phyloP scores from a whole-genome alignment of 2,329 filamentous ascomycete species.

The Ascochyta fabae region DNA sequence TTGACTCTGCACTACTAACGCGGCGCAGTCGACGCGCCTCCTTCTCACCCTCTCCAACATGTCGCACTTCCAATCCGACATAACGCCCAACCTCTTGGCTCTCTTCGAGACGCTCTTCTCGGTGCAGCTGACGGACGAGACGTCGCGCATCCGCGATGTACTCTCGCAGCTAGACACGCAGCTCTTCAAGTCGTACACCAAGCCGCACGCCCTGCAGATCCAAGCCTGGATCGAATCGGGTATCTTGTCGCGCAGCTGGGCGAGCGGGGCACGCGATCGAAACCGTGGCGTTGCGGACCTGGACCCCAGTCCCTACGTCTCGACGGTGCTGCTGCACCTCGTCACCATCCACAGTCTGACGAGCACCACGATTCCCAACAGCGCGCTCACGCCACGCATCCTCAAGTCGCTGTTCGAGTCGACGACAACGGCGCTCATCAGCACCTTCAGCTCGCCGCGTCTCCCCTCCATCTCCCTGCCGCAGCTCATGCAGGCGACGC shows the following conservation, averaged over 20 bases:
- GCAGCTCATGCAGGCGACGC: conserved; percentile 92
- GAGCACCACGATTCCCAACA: conserved; percentile 56
- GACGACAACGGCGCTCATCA: conserved; percentile 78
- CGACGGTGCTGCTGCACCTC: conserved; percentile 81
- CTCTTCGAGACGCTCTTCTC: conserved; percentile 95
- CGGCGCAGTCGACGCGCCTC: conserved; percentile 80
- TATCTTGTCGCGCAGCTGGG: conserved; percentile 75
- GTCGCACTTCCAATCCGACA: conserved; percentile 77
- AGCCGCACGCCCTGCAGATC: conserved; percentile 63
- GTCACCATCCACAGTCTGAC: conserved; percentile 88
- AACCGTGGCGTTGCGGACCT: conserved; percentile 58
- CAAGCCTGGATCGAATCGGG: conserved; percentile 74
- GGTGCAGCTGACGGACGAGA: conserved; percentile 92
- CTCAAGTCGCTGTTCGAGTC: conserved; percentile 87
- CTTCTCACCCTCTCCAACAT: conserved; percentile 94
- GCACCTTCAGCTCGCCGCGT: conserved; percentile 67
- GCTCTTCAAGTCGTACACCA: conserved; percentile 91
- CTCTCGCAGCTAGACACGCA: conserved; percentile 88
- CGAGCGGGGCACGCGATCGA: conserved; percentile 39
- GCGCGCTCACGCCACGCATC: conserved; percentile 78
- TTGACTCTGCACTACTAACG: conserved; percentile 17
- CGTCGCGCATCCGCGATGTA: conserved; percentile 88
- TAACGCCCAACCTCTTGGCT: conserved; percentile 85
- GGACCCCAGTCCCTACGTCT: conserved; percentile 86
- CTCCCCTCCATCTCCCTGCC: conserved; percentile 73